These are phyloP conservation scores for Leptographium galeiforme DNA, from an alignment of 2,329 filamentous ascomycete genomes.

Conservation along the genomic window DNA sequence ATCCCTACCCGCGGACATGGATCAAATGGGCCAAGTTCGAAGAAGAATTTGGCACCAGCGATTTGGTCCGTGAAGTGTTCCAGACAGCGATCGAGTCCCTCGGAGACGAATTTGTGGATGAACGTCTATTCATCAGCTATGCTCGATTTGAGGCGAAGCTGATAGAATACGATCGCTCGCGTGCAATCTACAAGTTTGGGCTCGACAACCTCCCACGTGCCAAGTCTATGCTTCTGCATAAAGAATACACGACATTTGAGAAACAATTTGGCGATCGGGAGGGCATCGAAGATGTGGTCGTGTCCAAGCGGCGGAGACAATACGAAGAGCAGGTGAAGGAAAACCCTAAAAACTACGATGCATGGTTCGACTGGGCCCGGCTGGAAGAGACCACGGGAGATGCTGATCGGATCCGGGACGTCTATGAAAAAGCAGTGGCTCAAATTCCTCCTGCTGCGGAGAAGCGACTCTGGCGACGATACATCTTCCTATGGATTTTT, in stretches of 20 bases:
- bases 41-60: conserved; percentile 85
- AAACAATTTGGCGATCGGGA: conserved; percentile 93
- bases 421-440: conserved; percentile 91
- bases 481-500: conserved; percentile 97
- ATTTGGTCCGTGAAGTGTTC: conserved; percentile 84
- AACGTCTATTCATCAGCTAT: conserved; percentile 89
- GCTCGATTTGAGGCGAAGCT: conserved; percentile 89
- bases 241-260: conserved; percentile 92
- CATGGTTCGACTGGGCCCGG: conserved; percentile 90
- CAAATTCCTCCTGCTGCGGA: conserved; percentile 91
- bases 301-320: conserved; percentile 84
- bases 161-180: conserved; percentile 85
- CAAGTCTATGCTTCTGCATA: conserved; percentile 73
- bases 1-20: conserved; percentile 92
- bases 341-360: conserved; percentile 92
- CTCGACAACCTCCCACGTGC: conserved; percentile 83
- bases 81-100: conserved; percentile 77
- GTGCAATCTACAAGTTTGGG: conserved; percentile 95
- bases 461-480: conserved; percentile 92
- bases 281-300: conserved; percentile 86
- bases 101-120: conserved; percentile 90
- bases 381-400: conserved; percentile 81
- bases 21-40: conserved; percentile 98
- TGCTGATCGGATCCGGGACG: conserved; percentile 70
- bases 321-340: conserved; percentile 93